Conservation (phyloP, 441 rosid species). For the Gossypium davidsonii region DNA sequence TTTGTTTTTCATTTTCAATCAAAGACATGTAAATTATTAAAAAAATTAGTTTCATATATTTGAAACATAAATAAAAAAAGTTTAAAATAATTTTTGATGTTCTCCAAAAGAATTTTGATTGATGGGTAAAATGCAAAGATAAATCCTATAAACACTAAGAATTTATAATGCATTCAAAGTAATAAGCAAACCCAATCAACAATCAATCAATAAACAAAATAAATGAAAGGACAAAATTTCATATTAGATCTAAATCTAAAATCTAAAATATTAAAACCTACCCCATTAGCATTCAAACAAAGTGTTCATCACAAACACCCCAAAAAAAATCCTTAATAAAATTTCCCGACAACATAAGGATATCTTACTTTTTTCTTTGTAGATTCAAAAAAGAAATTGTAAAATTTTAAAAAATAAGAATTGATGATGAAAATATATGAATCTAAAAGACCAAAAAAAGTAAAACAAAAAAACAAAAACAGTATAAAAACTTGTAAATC, state of each 20-base stretch:
- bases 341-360: too few species aligned
- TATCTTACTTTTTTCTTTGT: neutral
- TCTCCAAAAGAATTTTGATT: too few species aligned
- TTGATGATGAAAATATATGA: neutral
- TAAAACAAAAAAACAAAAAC: neutral
- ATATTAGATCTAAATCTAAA: neutral
- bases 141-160: too few species aligned
- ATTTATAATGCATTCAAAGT: too few species aligned
- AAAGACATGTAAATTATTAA: too few species aligned
- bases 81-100: too few species aligned
- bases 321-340: too few species aligned
- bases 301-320: neutral
- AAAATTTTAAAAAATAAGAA: neutral
- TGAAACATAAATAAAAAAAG: too few species aligned
- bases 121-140: too few species aligned
- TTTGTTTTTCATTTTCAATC: too few species aligned
- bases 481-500: neutral
- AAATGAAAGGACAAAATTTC: neutral
- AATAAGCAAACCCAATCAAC: neutral
- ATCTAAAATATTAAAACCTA: neutral
- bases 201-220: neutral
- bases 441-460: neutral
- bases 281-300: neutral
- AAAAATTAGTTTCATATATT: too few species aligned
- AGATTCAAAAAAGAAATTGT: neutral